Percentiles rank a stretch among this genome's conserved stretches.
phyloP scores from a whole-genome alignment of 768 basidiomycete genomes.

The Rhizopogon salebrosus region DNA sequence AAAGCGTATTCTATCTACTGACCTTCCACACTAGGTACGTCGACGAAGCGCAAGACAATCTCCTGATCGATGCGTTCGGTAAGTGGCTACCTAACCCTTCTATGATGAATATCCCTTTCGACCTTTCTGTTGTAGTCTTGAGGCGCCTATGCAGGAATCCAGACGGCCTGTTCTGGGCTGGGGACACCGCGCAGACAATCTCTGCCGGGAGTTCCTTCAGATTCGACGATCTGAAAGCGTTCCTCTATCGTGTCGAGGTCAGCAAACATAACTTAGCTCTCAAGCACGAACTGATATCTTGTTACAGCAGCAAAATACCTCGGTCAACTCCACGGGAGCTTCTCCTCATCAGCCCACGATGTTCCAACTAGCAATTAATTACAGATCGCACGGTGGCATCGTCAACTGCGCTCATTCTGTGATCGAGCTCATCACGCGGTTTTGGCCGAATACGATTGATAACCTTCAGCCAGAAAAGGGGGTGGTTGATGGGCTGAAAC shows the following conservation, averaged over 20 bases:
- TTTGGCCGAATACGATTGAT: conserved; percentile 67
- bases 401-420: conserved; percentile 66
- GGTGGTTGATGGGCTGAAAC: conserved; percentile 46
- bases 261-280: background rate
- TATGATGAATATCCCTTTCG: background rate
- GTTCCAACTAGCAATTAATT: conserved; percentile 62
- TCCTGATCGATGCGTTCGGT: conserved; percentile 62
- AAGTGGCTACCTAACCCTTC: conserved; percentile 11
- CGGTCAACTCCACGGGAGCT: conserved; percentile 7
- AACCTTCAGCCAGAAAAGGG: conserved; percentile 50
- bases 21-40: conserved; percentile 44
- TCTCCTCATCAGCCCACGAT: conserved; percentile 24
- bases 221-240: conserved; percentile 68
- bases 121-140: conserved; percentile 39
- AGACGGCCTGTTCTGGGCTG: conserved; percentile 72
- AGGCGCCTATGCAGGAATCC: conserved; percentile 58
- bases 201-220: conserved; percentile 67
- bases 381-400: conserved; percentile 69
- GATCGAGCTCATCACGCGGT: conserved; percentile 53
- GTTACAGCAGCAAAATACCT: conserved; percentile 17
- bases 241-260: conserved; percentile 60
- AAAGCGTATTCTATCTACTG: background rate
- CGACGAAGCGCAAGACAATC: conserved; percentile 71
- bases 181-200: conserved; percentile 78
- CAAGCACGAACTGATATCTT: background rate